Percentiles rank a stretch among this genome's conserved stretches.
phyloP scores from a whole-genome alignment of 495 filamentous ascomycete species.

The Lindgomyces ingoldianus region DNA sequence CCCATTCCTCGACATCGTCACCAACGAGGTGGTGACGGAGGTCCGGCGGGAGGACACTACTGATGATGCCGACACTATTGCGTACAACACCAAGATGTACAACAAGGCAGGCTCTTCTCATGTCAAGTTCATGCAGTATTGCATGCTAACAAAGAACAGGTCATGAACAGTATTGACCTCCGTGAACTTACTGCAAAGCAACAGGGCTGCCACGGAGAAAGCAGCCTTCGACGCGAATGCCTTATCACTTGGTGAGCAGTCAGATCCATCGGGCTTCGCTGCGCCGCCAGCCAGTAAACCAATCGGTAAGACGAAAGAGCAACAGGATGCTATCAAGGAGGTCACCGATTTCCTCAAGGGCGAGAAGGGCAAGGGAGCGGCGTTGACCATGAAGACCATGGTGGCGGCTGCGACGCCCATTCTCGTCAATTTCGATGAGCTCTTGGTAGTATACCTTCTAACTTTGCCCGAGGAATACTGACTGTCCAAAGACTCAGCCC shows the following conservation, averaged over 20 bases:
- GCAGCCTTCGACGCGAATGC: slow-evolving; percentile 10
- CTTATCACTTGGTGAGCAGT: slow-evolving; percentile 12
- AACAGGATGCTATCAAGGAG: slow-evolving; percentile 13
- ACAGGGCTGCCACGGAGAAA: slow-evolving; percentile 7
- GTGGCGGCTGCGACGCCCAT: slow-evolving; percentile 9
- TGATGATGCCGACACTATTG: slow-evolving; percentile 15
- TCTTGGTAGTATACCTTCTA: slow-evolving; percentile 14
- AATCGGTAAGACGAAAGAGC: slow-evolving; percentile 13
- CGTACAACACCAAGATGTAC: slow-evolving; percentile 12
- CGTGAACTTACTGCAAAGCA: slow-evolving; percentile 5
- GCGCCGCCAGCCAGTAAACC: slow-evolving; percentile 13
- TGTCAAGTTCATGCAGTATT: slow-evolving; percentile 6
- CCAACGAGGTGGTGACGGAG: slow-evolving; percentile 13
- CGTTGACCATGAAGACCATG: slow-evolving; percentile 14
- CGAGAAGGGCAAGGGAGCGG: slow-evolving; percentile 14
- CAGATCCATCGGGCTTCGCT: slow-evolving; percentile 6
- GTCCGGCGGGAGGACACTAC: slow-evolving; percentile 14
- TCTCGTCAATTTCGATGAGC: slow-evolving; percentile 12
- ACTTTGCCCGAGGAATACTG: slow-evolving; percentile 10
- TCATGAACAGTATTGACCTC: slow-evolving; percentile 5
- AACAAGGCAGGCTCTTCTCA: slow-evolving; percentile 9
- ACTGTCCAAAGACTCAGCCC: slow-evolving; percentile 14
- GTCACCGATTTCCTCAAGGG: slow-evolving; percentile 15
- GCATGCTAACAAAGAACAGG: slow-evolving; percentile 7
- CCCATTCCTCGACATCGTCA: slow-evolving; percentile 12